These are phyloP conservation scores for Artemisia argyi DNA, from an alignment of 129 eudicot genomes.

Conservation along the genomic window DNA sequence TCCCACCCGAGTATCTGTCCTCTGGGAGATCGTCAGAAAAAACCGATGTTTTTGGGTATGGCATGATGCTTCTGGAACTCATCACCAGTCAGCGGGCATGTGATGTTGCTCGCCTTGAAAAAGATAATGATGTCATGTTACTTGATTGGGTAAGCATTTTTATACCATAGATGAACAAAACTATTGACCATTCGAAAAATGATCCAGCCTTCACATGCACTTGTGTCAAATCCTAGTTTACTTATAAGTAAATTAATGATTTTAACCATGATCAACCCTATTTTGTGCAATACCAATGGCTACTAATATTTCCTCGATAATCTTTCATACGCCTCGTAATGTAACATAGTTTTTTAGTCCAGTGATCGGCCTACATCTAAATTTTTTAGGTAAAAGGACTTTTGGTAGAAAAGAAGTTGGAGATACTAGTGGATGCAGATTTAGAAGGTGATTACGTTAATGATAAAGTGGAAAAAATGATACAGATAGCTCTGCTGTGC, in stretches of 20 bases:
- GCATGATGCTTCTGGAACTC: conserved; percentile 92
- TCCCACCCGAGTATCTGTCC: conserved; percentile 87
- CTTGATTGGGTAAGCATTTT: conserved; percentile 75
- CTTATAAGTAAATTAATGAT: too few species aligned
- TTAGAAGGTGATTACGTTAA: conserved; percentile 52
- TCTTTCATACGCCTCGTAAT: neutral
- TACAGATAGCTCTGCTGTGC: conserved; percentile 79
- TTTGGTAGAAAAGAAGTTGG: conserved; percentile 60
- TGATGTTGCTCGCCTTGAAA: conserved; percentile 90
- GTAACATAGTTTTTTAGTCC: neutral
- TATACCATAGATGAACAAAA: too few species aligned
- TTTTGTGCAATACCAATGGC: too few species aligned
- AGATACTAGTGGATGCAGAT: conserved; percentile 60
- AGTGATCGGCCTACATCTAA: neutral
- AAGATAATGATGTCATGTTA: conserved; percentile 73
- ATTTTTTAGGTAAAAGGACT: conserved; percentile 67
- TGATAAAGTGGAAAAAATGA: conserved; percentile 57
- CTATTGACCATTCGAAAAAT: too few species aligned
- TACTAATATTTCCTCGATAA: too few species aligned
- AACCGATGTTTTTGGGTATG: conserved; percentile 85
- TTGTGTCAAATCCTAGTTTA: neutral
- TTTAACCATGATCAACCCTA: too few species aligned
- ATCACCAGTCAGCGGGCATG: conserved; percentile 86
- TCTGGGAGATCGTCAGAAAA: conserved; percentile 85
- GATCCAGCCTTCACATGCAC: neutral